Conservation (phyloP, 2,329 filamentous ascomycete genomes). For the Catunica adiposa region DNA sequence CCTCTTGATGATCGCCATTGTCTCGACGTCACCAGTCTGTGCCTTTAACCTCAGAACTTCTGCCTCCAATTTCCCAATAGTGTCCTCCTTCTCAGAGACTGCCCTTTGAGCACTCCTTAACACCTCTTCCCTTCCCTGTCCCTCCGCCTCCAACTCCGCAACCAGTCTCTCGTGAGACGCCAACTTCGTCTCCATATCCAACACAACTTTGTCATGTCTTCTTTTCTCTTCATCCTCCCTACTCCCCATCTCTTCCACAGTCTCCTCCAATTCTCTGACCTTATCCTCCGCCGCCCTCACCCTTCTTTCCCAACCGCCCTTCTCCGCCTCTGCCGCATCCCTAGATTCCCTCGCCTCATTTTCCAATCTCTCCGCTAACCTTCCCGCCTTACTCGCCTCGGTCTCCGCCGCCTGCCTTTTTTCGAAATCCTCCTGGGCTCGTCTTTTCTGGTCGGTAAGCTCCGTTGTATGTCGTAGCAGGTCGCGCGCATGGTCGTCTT, state of each 20-base stretch:
- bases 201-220: conserved; percentile 35
- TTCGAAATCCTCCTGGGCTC: conserved; percentile 74
- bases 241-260: conserved; percentile 53
- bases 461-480: conserved; percentile 69
- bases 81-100: conserved; percentile 49
- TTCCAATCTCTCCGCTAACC: conserved; percentile 33
- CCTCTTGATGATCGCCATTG: conserved; percentile 65
- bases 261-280: conserved; percentile 58
- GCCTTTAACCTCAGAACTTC: conserved; percentile 74
- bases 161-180: conserved; percentile 30
- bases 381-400: conserved; percentile 32
- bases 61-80: conserved; percentile 61
- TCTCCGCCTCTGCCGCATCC: conserved; percentile 35
- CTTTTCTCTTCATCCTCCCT: conserved; percentile 55
- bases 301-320: conserved; percentile 50
- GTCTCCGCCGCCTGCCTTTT: conserved; percentile 42
- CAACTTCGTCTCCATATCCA: conserved; percentile 37
- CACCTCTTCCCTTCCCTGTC: conserved; percentile 36
- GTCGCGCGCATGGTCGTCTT: conserved; percentile 72
- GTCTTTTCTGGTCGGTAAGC: conserved; percentile 59
- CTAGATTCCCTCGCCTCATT: conserved; percentile 36
- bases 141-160: conserved; percentile 44
- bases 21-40: conserved; percentile 73
- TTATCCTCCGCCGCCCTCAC: conserved; percentile 58
- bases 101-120: conserved; percentile 48